Evolutionary conservation across 305 asterid species (phyloP).

Genomic region (Andrographis paniculata): DNA sequence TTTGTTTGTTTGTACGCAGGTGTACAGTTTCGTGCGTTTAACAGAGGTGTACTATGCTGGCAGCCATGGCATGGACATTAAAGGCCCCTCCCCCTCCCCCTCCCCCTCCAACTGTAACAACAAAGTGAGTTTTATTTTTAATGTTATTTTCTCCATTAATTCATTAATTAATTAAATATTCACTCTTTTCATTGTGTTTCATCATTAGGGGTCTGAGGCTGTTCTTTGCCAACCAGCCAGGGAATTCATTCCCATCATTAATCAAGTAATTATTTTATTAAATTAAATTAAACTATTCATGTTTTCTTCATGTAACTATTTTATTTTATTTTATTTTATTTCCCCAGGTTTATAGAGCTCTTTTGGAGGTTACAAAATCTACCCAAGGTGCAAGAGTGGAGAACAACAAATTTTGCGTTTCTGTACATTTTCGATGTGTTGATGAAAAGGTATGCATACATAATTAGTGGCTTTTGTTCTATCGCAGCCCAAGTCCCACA

Average conservation of each 20-base stretch:
- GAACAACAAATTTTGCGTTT: conserved; percentile 75
- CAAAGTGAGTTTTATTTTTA: conserved; percentile 6
- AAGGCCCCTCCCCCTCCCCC: conserved; percentile 57
- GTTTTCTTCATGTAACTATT: too few relatives aligned
- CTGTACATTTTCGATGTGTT: conserved; percentile 88
- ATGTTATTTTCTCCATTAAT: too few relatives aligned
- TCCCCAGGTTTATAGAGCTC: conserved; percentile 54
- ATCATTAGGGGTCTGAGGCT: conserved; percentile 16
- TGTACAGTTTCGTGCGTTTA: conserved; percentile 53
- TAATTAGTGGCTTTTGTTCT: too few relatives aligned
- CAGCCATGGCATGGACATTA: conserved; percentile 98
- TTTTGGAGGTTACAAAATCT: conserved; percentile 54
- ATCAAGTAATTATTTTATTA: conserved; percentile 31
- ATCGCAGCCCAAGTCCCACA: too few relatives aligned
- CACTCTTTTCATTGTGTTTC: conserved; percentile 24
- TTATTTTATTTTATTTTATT: too few relatives aligned
- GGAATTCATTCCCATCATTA: conserved; percentile 48
- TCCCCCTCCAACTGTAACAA: conserved; percentile 17
- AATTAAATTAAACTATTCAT: too few relatives aligned
- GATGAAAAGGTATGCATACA: conserved; percentile 72
- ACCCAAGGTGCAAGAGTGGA: conserved; percentile 79
- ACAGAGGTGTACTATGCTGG: conserved; percentile 93
- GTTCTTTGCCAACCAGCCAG: conserved; percentile 66
- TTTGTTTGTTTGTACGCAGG: too few relatives aligned
- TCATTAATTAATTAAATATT: too few relatives aligned